Evolutionary conservation across 2,329 filamentous ascomycete species (phyloP).

Genomic region (Fusarium irregulare): DNA sequence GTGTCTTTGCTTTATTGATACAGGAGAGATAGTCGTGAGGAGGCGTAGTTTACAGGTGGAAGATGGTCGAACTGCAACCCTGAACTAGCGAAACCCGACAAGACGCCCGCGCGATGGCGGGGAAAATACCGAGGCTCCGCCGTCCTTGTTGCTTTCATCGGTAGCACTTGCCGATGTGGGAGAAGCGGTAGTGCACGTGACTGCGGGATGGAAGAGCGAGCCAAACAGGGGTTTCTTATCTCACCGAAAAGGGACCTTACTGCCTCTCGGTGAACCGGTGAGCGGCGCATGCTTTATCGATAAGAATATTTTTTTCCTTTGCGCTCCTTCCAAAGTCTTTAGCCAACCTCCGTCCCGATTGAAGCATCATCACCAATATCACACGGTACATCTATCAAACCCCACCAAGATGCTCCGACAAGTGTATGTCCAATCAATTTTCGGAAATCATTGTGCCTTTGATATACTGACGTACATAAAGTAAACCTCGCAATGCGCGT

Average conservation of each 20-base stretch:
- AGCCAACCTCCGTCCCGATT: constrained; percentile 17
- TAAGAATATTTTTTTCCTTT: constrained; percentile 50
- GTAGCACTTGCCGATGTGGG: constrained; percentile 26
- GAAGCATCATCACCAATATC: constrained; percentile 30
- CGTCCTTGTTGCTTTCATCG: constrained; percentile 29
- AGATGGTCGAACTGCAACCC: constrained; percentile 22
- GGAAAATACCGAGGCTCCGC: constrained; percentile 47
- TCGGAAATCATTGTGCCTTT: not conserved
- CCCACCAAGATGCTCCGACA: constrained; percentile 59
- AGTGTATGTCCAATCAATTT: constrained; percentile 53
- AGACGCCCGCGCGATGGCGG: constrained; percentile 38
- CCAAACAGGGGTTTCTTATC: constrained; percentile 1
- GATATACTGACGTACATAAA: constrained; percentile 41
- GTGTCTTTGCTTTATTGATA: not conserved
- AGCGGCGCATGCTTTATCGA: constrained; percentile 48
- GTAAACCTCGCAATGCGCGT: constrained; percentile 78
- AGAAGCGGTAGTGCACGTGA: constrained; percentile 48
- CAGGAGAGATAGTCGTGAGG: constrained; percentile 1
- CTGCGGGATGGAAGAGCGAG: constrained; percentile 43
- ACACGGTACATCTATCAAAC: constrained; percentile 22
- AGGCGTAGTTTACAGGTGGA: constrained; percentile 29
- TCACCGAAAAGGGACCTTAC: constrained; percentile 6
- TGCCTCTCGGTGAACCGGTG: constrained; percentile 24
- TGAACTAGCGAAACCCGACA: constrained; percentile 27
- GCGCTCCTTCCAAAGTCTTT: constrained; percentile 17